Base-by-base conservation (phyloP, 441 rosid species). In the Syzygium syzygioides region DNA sequence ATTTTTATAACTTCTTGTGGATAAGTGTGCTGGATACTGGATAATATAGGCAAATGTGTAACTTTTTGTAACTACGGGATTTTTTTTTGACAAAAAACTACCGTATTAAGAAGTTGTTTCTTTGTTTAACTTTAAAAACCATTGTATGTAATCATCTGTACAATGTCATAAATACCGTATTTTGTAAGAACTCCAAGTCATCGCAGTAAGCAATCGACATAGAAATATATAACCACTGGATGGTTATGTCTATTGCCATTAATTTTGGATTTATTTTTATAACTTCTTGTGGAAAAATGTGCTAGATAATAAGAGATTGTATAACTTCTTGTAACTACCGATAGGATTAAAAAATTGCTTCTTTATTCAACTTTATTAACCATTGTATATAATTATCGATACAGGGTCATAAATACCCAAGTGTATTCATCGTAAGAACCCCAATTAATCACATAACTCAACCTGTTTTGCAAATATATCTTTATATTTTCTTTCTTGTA, bases 71-170 rank as follows among this genome's bases (percentile, higher is more conserved):
- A 32, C 48, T 68, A 68, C 14, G 0, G 6, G 45, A 41, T 41
- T 41, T 41, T 41, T 41, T 41, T 41, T 41, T 6, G 45, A 41
- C 9, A 41, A 41, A 41, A 41, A 41, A 41, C 45, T 41, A 34
- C 34, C 19, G 5, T 23, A 68, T 68, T 68, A 68, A 25, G 79
- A 68, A 37, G 48, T 10, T 68, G 25, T 68, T 34, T 34, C 14
- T 34, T 34, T 4, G 19, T 68, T 34, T 4, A 60, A 60, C 34
- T 60, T 28, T 60, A 60, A 60, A 2, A 28, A 6, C 17, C 18
- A 28, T 28, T 28, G 32, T 6, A 60, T 6, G 9, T 60, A 60
- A 14, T 60, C 1, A 1, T 59, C 1, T 0, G 1, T 28, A 3
- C 18, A 12, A 32, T 32, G 68, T 60, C 68, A 60, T 60, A 28